These are phyloP conservation scores for Microdochium bolleyi DNA, from an alignment of 2,329 filamentous ascomycete species.

Conservation along the genomic window DNA sequence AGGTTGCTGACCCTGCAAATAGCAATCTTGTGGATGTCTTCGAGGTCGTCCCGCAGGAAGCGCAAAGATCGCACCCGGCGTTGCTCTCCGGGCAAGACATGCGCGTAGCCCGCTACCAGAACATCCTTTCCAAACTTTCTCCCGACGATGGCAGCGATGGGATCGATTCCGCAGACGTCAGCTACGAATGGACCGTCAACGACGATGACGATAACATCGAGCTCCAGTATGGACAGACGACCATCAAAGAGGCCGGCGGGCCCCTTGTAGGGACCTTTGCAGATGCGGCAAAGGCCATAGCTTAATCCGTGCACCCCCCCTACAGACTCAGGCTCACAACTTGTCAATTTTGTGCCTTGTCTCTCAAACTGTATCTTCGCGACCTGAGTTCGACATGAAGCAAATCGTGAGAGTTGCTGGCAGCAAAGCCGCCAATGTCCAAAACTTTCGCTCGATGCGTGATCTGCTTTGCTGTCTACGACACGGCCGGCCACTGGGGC, in stretches of 20 bases:
- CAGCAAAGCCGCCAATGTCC: no score
- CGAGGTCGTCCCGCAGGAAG: constrained; percentile 49
- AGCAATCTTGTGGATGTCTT: constrained; percentile 64
- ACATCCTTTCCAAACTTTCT: constrained; percentile 52
- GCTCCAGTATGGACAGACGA: constrained; percentile 28
- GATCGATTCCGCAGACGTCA: constrained; percentile 26
- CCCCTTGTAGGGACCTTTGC: constrained; percentile 53
- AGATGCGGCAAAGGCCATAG: constrained; percentile 47
- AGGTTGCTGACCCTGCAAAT: constrained; percentile 11
- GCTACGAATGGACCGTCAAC: constrained; percentile 41
- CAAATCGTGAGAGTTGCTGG: no score
- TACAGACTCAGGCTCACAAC: constrained; percentile 1
- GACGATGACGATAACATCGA: constrained; percentile 40
- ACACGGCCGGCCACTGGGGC: no score
- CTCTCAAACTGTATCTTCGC: no score
- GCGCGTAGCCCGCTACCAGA: constrained; percentile 50
- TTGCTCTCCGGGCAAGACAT: constrained; percentile 42
- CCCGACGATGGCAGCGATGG: constrained; percentile 27
- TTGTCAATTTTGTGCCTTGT: not conserved
- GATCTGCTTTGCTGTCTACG: no score
- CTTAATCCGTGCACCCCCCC: constrained; percentile 17
- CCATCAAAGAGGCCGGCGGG: constrained; percentile 28
- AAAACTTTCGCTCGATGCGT: no score
- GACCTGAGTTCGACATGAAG: no score
- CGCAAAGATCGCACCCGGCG: constrained; percentile 18